Percentiles rank a stretch among this genome's conserved stretches.
Conservation (phyloP, 2,329 filamentous ascomycete species). For the Pleomassaria siparia region DNA sequence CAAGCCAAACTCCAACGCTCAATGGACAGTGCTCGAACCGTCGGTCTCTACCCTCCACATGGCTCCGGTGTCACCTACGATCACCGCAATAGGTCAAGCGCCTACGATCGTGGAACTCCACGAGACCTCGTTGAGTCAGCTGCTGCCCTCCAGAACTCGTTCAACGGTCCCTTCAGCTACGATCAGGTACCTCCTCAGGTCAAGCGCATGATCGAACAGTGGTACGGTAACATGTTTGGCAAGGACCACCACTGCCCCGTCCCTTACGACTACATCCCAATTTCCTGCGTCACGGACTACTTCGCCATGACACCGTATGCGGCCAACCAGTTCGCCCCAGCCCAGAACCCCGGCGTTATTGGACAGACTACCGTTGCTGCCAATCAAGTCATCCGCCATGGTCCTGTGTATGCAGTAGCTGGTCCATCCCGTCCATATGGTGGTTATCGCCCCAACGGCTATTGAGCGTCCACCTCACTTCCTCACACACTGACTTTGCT, state of each 20-base stretch:
- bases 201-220: constrained; percentile 1
- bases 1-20: constrained; percentile 84
- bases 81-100: constrained; percentile 73
- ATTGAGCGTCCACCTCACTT: neutral
- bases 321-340: constrained; percentile 1
- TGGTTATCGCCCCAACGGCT: neutral
- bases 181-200: neutral
- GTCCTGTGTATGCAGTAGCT: neutral
- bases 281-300: constrained; percentile 23
- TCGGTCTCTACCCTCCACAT: constrained; percentile 83
- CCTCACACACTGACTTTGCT: neutral
- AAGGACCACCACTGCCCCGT: constrained; percentile 24
- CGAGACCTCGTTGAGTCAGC: constrained; percentile 23
- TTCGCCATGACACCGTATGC: constrained; percentile 16
- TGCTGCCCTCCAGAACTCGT: neutral
- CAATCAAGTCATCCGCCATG: neutral
- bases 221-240: neutral
- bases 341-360: constrained; percentile 22
- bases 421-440: neutral
- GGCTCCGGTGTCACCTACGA: constrained; percentile 73
- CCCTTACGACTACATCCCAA: constrained; percentile 31
- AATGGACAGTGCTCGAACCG: constrained; percentile 81
- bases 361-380: constrained; percentile 14
- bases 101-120: constrained; percentile 78
- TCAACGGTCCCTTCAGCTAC: neutral